Evolutionary conservation across 441 rosid species (phyloP).

Genomic region (Flueggea neowawraea): DNA sequence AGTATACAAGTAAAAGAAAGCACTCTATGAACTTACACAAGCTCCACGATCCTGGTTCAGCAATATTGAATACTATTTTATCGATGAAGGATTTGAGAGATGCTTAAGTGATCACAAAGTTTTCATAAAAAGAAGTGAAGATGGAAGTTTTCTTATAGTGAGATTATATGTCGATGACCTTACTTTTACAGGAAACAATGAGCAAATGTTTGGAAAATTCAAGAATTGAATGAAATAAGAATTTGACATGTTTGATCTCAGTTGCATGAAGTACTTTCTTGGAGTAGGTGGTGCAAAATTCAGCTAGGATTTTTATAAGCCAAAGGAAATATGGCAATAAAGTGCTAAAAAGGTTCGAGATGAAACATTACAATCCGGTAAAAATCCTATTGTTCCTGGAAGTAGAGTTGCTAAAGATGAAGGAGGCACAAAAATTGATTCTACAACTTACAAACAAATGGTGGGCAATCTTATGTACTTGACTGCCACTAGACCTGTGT

Average conservation of each 20-base stretch:
- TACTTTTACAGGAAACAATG: neutral
- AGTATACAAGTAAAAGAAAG: neutral
- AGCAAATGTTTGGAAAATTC: neutral
- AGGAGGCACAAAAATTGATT: too few species aligned
- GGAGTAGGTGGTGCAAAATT: neutral
- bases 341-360: too few species aligned
- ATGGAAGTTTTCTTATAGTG: neutral
- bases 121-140: neutral
- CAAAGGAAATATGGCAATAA: too few species aligned
- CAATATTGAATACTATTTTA: neutral
- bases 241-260: neutral
- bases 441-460: too few species aligned
- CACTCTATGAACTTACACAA: neutral
- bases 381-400: too few species aligned
- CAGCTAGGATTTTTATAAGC: too few species aligned
- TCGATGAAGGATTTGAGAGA: neutral
- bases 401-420: too few species aligned
- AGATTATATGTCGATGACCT: slow-evolving; percentile 1
- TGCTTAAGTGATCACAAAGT: neutral
- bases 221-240: neutral
- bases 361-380: too few species aligned
- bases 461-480: too few species aligned
- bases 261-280: neutral
- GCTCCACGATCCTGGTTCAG: slow-evolving; percentile 4
- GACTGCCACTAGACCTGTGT: too few species aligned